Evolutionary conservation across 148 eudicot genomes (phyloP).

Genomic region (Cornus suecica): DNA sequence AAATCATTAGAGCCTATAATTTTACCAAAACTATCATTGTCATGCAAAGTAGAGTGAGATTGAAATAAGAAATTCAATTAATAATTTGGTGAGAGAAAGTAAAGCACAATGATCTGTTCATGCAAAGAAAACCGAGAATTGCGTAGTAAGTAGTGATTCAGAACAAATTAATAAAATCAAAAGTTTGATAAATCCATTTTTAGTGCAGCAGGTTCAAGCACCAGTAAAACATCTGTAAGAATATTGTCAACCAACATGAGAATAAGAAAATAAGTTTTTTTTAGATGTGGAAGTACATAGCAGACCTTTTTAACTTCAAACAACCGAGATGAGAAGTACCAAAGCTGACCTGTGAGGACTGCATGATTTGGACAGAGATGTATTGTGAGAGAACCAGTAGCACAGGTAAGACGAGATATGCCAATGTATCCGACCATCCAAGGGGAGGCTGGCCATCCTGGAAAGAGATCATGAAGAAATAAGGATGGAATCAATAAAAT

Average conservation of each 20-base stretch:
- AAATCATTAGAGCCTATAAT: background rate
- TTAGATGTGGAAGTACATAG: background rate
- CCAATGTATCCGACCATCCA: constrained; percentile 90
- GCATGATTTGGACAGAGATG: constrained; percentile 81
- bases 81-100: too few relatives aligned
- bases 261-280: background rate
- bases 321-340: background rate
- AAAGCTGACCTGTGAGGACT: constrained; percentile 73
- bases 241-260: background rate
- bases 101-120: too few relatives aligned
- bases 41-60: too few relatives aligned
- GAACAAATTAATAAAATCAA: background rate
- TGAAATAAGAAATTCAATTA: too few relatives aligned
- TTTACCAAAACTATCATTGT: background rate
- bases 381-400: constrained; percentile 67
- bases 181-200: background rate
- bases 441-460: constrained; percentile 96
- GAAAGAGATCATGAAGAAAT: constrained; percentile 10
- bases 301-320: background rate
- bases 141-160: background rate
- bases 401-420: constrained; percentile 83
- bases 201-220: background rate
- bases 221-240: background rate
- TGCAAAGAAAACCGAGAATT: too few relatives aligned
- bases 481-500: background rate